These are phyloP conservation scores for Neohortaea acidophila DNA, from an alignment of 495 filamentous ascomycete species.

Conservation along the genomic window DNA sequence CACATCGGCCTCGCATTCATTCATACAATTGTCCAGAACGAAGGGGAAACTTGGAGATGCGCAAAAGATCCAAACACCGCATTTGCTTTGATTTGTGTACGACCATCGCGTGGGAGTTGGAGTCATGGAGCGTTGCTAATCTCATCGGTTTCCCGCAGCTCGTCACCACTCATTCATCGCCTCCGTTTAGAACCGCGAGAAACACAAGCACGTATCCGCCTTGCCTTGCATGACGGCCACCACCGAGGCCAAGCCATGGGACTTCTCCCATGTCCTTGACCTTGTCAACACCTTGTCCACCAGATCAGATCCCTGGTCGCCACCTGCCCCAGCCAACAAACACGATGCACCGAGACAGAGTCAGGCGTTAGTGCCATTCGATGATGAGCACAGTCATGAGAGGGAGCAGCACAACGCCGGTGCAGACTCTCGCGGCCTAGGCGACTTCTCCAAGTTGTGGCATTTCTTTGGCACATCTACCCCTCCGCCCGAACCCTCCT, in stretches of 20 bases:
- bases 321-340: too few relatives aligned
- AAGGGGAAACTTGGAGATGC: too few relatives aligned
- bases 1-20: too few relatives aligned
- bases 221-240: constrained; percentile 11
- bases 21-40: too few relatives aligned
- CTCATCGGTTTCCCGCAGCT: constrained; percentile 1
- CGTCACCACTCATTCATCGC: constrained; percentile 1
- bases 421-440: constrained; percentile 18
- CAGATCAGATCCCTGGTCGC: too few relatives aligned
- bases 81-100: not conserved
- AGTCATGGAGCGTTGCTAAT: not conserved
- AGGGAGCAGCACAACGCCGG: too few relatives aligned
- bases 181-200: not conserved
- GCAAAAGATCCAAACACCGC: constrained; percentile 18
- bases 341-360: too few relatives aligned
- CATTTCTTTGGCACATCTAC: constrained; percentile 26
- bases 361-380: too few relatives aligned
- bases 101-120: not conserved
- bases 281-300: constrained; percentile 19
- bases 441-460: constrained; percentile 32
- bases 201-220: not conserved
- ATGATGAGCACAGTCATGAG: too few relatives aligned
- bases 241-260: constrained; percentile 18
- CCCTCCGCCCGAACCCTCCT: constrained; percentile 17
- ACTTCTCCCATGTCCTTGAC: constrained; percentile 22